Evolutionary conservation across 805 yeast species (phyloP).

Genomic region (Priceomyces castillae): DNA sequence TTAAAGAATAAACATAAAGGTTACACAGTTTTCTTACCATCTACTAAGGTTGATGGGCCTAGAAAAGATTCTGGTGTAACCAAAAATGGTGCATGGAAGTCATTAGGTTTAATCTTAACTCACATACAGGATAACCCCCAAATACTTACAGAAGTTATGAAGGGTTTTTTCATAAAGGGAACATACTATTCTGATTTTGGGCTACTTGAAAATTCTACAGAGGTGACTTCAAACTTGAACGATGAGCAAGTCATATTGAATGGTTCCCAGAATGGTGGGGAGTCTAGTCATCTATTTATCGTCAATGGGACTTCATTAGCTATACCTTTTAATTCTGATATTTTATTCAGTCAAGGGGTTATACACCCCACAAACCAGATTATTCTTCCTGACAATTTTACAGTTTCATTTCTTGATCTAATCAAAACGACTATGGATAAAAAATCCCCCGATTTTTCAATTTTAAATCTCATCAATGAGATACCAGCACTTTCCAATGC

Average conservation of each 20-base stretch:
- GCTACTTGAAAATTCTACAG: conserved; percentile 15
- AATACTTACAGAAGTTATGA: conserved; percentile 51
- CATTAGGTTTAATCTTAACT: conserved; percentile 55
- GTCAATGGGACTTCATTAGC: conserved; percentile 32
- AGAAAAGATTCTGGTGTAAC: neutral
- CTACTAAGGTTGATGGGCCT: conserved; percentile 37
- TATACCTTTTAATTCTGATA: conserved; percentile 52
- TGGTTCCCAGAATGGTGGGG: conserved; percentile 17
- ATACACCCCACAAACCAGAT: conserved; percentile 64
- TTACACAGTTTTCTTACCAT: conserved; percentile 77
- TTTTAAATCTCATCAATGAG: conserved; percentile 44
- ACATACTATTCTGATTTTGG: conserved; percentile 65
- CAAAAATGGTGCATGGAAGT: conserved; percentile 56
- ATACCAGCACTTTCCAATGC: conserved; percentile 43
- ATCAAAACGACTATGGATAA: conserved; percentile 51
- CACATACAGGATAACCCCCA: conserved; percentile 54
- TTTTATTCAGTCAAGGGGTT: conserved; percentile 80
- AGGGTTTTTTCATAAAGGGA: conserved; percentile 58
- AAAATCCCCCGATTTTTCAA: conserved; percentile 22
- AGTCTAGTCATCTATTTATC: conserved; percentile 15
- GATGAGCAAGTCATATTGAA: conserved; percentile 28
- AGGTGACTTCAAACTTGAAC: conserved; percentile 19
- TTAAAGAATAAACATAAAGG: conserved; percentile 55
- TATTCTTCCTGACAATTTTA: conserved; percentile 54
- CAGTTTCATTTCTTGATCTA: conserved; percentile 54